Base-by-base conservation (phyloP, 2,329 filamentous ascomycete genomes). In the Rutstroemia sp. region DNA sequence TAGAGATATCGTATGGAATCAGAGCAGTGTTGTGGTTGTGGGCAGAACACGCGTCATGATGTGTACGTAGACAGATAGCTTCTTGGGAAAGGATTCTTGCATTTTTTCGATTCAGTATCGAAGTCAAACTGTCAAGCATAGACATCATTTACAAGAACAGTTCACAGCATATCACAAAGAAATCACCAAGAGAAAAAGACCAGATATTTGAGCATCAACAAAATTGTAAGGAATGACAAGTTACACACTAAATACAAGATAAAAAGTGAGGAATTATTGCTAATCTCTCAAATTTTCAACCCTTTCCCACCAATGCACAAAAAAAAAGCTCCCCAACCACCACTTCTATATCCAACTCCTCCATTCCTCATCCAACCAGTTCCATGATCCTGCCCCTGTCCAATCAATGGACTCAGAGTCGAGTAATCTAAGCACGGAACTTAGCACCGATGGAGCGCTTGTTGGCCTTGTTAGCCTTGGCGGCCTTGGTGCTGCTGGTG, bases 351-450 rank as follows among this genome's bases (percentile, higher is more conserved):
- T 17, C 39, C 19, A 9, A 14, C 8, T 46, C 42, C 42, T 21
- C 10, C 21, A 19, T 23, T 17, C 7, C 2, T 16, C 6, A 9
- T 42, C 39, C 39, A 42, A 17, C 16, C 16, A 42, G n/a, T 42
- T 19, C 39, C n/a, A 42, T 42, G 39, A 42, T 19, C 21, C 9
- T 34, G 21, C 21, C 7, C 21, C 3, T 25, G 12, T 14, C 17
- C 7, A 21, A 7, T 21, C 42, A 46, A 17, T 23, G 16, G 19
- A 17, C 47, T 21, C 27, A 21, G n/a, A 19, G 34, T 6, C n/a
- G n/a, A 17, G 34, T 27, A 23, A 44, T 48, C 23, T 56, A 60
- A 45, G 51, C 48, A 38, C 56, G 56, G 56, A 60, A 60, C 30
- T 58, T 58, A 37, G 39, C 56, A 42, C 58, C 47, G 41, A 48